Conservation (phyloP, 495 filamentous ascomycete genomes). For the Bacidia gigantensis region DNA sequence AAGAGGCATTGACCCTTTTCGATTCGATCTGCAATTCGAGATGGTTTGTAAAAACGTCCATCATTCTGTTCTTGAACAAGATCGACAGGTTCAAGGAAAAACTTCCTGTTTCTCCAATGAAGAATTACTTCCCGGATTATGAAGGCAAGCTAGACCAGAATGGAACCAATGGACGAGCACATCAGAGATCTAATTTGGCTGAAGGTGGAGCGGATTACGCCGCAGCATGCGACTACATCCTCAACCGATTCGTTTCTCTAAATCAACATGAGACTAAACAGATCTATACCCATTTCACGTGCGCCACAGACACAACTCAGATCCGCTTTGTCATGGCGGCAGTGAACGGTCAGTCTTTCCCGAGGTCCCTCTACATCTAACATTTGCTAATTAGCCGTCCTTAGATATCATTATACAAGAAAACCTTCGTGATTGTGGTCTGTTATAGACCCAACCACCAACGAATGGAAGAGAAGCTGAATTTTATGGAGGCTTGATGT, state of each 20-base stretch:
- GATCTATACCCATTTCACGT: conserved; percentile 99
- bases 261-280: conserved; percentile 99
- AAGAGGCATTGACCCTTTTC: conserved; percentile 93
- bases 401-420: conserved; percentile 99
- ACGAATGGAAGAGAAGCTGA: conserved; percentile 16
- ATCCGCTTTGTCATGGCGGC: conserved; percentile 99
- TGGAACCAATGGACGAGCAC: conserved; percentile 37
- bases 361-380: neutral
- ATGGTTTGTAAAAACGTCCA: conserved; percentile 99
- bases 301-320: conserved; percentile 93
- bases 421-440: conserved; percentile 92
- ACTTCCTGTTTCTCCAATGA: conserved; percentile 97
- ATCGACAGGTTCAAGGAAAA: conserved; percentile 99
- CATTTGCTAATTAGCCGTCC: neutral
- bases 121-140: conserved; percentile 99
- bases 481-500: conserved; percentile 18
- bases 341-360: conserved; percentile 69
- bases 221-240: conserved; percentile 89
- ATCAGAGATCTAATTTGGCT: conserved; percentile 26
- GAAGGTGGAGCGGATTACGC: conserved; percentile 75
- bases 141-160: conserved; percentile 37
- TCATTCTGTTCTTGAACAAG: conserved; percentile 99
- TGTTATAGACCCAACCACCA: conserved; percentile 52
- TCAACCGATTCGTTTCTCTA: conserved; percentile 90
- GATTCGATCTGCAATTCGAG: conserved; percentile 98